Evolutionary conservation across 352 stramenopile species (phyloP).

Genomic region (Globisporangium carolinianum): DNA sequence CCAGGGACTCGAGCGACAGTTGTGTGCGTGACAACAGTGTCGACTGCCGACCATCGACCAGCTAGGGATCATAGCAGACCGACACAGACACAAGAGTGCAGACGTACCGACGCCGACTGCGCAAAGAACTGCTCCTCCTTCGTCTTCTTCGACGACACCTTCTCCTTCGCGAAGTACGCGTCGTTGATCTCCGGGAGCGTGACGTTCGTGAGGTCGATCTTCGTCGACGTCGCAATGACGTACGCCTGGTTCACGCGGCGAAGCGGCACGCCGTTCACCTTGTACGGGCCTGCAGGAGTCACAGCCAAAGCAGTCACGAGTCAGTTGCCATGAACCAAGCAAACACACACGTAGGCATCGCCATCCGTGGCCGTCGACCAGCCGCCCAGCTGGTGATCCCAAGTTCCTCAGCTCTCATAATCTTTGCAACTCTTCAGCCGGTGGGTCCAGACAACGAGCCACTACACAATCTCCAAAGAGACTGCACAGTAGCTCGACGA

Average conservation of each 20-base stretch:
- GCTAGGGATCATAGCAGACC: not conserved
- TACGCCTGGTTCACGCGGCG: conserved; percentile 98
- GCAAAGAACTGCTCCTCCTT: conserved; percentile 98
- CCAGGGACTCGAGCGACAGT: not conserved
- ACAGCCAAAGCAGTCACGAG: not conserved
- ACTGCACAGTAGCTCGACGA: not conserved
- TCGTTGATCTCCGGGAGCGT: conserved; percentile 93
- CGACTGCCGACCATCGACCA: not conserved
- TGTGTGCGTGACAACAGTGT: not conserved
- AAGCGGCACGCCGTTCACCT: conserved; percentile 98
- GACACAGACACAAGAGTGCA: conserved; percentile 1
- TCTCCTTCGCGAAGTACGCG: conserved; percentile 95
- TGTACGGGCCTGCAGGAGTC: conserved; percentile 90
- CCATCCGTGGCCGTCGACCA: too few relatives aligned
- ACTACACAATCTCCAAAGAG: conserved; percentile 8
- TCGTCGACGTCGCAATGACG: conserved; percentile 98
- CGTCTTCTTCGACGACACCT: conserved; percentile 81
- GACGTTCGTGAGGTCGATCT: conserved; percentile 92
- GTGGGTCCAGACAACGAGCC: conserved; percentile 12
- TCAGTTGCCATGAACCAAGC: not conserved
- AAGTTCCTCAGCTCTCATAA: conserved; percentile 89
- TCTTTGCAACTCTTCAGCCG: conserved; percentile 58
- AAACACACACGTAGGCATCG: not conserved
- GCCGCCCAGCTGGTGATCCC: too few relatives aligned
- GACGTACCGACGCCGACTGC: conserved; percentile 80